Base-by-base conservation (phyloP, 2,329 filamentous ascomycete genomes). In the Pseudocercospora cruenta region DNA sequence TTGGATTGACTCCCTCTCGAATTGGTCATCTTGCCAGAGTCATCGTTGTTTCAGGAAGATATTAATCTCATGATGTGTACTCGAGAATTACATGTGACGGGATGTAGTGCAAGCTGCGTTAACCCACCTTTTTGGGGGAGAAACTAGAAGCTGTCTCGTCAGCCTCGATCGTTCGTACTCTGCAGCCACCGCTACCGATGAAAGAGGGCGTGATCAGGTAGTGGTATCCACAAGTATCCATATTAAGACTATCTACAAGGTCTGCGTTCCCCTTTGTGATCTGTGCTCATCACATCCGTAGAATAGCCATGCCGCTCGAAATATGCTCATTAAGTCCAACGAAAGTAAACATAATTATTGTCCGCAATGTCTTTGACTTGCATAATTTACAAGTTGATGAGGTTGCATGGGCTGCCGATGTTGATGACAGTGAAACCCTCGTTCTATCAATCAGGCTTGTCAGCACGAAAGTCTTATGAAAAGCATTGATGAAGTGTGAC, bases 341-440 rank as follows among this genome's bases (percentile, higher is more conserved):
- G 53, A 57, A 57, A 57, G 16, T 57, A 55, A 36, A 19, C 14
- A 28, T 57, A n/a, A 57, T 57, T 16, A 12, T 31, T 24, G 24
- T 54, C 51, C 51, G 51, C 24, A 16, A 26, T 16, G 24, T 26
- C 22, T 57, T 33, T n/a, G n/a, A 10, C 53, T 16, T 33, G 24
- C 16, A 33, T 19, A 36, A n/a, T 45, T 60, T 65, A 67, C 28
- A 65, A 57, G 54, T 51, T 53, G 62, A 67, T 58, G 53, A 63
- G 66, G 6, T 39, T 49, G 59, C 66, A 67, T 45, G 62, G 39
- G 59, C 43, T 33, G 24, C 62, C 63, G 26, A 63, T 26, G 54
- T 59, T 63, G 62, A 67, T 55, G 28, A 65, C 28, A 8, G 14
- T 26, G 28, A 60, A 8, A 10, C 53, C 60, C 43, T 22, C 64